Evolutionary conservation across 768 basidiomycete species (phyloP), one percentile per base, ranked within the genome.

Genomic region (Boletellus sp.): DNA sequence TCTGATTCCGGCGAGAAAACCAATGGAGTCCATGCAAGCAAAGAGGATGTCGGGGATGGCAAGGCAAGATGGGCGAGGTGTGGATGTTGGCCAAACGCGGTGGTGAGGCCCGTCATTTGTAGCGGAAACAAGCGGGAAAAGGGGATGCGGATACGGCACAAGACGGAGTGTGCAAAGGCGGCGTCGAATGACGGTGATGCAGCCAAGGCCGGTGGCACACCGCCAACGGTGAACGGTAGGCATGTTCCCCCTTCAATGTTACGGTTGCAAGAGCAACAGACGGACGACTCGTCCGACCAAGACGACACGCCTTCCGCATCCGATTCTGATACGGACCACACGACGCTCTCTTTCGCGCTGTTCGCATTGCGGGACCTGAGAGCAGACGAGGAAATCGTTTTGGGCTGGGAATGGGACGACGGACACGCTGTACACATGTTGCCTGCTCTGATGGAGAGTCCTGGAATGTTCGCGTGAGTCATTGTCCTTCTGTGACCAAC

Each of bases 361-460:
- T 94, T 93, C 55, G 89, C 94, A 2, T 68, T 84, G 16, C 70
- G 81, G 11, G 87, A 90, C 53, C 75, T 97, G 55, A 78, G 78
- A 47, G 80, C 80, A 31, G 77, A 86, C 42, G 92, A 94, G 55
- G 94, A 97, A 70, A 79, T 97, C 17, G 82, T 94, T 0, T 70
- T 97, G 0, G 88, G 87, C 0, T 97, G 94, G 93, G 93, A 96
- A 64, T 98, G 94, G 94, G 94, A 97, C 58, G 94, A 98, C 60
- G 83, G 83, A 2, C 88, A 91, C 62, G 83, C 85, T 1, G 80
- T 94, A 0, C 94, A 95, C 67, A 72, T 75, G 52, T 71, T 92
- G 1, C 87, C 82, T n/a, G 81, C 82, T 8, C 67, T 89, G 44
- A 72, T 90, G 50, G 71, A 81, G 57, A 67, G 76, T 5, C 80